A percentile compares a stretch with the other conserved stretches of the same genome.
phyloP scores from a whole-genome alignment of 2,329 filamentous ascomycete species.

The Cladosporium cucumerinum region DNA sequence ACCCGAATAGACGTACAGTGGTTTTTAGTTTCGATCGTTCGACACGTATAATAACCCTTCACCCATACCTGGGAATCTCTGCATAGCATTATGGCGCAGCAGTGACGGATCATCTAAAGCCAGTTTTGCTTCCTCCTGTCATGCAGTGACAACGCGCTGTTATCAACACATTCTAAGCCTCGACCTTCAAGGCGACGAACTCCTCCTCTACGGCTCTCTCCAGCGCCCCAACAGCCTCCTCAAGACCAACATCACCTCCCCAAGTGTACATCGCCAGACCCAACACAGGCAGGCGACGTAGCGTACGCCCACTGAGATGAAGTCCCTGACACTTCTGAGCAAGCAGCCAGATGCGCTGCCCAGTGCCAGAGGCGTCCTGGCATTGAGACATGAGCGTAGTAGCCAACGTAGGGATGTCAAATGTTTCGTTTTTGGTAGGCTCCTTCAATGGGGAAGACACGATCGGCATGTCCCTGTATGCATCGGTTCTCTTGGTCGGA shows the following conservation, averaged over 20 bases:
- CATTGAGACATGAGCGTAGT: constrained; percentile 30
- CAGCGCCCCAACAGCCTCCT: constrained; percentile 40
- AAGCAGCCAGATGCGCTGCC: constrained; percentile 32
- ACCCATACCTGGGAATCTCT: not conserved
- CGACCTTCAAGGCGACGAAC: constrained; percentile 7
- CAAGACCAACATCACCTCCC: constrained; percentile 33
- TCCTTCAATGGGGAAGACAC: not conserved
- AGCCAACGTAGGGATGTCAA: constrained; percentile 28
- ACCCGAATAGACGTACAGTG: no score
- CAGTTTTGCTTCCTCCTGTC: not conserved
- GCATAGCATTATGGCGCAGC: not conserved
- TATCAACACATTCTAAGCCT: not conserved
- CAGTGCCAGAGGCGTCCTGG: constrained; percentile 25
- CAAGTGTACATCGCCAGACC: constrained; percentile 42
- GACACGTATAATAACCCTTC: no score
- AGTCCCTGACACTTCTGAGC: constrained; percentile 34
- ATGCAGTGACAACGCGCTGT: not conserved
- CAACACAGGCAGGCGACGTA: constrained; percentile 42
- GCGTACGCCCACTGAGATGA: constrained; percentile 40
- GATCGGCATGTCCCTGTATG: not conserved
- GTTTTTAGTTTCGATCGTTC: no score
- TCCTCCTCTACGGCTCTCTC: constrained; percentile 37
- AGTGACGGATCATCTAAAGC: no score
- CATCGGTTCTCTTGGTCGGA: not conserved
- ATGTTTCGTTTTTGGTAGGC: not conserved